Evolutionary conservation across 257 asterid species (phyloP).

Genomic region (Nemophila menziesii): DNA sequence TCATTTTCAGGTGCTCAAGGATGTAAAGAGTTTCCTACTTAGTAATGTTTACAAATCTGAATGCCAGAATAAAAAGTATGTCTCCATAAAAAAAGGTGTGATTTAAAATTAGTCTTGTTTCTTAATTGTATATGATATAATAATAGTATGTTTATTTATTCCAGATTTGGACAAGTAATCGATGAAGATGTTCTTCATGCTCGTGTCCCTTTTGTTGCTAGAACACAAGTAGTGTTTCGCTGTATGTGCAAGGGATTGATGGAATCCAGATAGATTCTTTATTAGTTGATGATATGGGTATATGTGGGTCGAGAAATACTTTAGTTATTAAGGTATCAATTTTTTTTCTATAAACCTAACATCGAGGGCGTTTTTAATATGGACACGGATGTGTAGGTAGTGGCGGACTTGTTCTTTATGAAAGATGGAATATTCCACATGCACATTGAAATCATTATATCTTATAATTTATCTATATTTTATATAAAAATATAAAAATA

Average conservation of each 20-base stretch:
- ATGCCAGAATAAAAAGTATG: conserved; percentile 74
- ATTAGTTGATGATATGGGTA: no score
- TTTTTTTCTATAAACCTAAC: no score
- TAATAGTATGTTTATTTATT: conserved; percentile 6
- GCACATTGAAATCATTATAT: no score
- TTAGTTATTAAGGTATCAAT: no score
- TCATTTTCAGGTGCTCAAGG: conserved; percentile 73
- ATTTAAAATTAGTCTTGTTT: conserved; percentile 6
- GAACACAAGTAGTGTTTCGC: conserved; percentile 98
- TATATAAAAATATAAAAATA: no score
- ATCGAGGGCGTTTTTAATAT: no score
- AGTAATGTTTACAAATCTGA: conserved; percentile 72
- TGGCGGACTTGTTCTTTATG: no score
- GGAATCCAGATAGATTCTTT: no score
- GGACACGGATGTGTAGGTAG: no score
- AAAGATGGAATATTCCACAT: no score
- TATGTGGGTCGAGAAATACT: no score
- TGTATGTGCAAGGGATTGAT: conserved; percentile 89
- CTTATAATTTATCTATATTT: no score
- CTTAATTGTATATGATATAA: background rate
- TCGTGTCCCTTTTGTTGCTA: conserved; percentile 88
- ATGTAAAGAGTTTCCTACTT: conserved; percentile 78
- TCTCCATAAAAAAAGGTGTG: conserved; percentile 66
- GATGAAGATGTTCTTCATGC: conserved; percentile 94
- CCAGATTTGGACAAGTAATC: conserved; percentile 84